phyloP scores from a whole-genome alignment of 2,329 filamentous ascomycete species.

The Phoma sp. region DNA sequence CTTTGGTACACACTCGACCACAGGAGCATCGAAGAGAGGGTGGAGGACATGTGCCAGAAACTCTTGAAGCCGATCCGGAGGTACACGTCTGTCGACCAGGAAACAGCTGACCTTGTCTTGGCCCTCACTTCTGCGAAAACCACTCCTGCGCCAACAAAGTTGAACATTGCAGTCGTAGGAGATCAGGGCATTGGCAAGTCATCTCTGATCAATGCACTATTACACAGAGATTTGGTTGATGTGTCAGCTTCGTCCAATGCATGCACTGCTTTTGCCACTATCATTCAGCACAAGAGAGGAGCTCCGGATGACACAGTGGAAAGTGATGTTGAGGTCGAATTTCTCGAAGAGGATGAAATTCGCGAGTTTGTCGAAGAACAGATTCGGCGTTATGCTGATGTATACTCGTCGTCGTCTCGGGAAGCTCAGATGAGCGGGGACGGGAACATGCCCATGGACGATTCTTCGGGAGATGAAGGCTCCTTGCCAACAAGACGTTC shows the following conservation, averaged over 20 bases:
- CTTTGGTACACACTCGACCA: slow-evolving; percentile 10
- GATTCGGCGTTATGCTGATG: slow-evolving; percentile 6
- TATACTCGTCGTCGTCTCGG: no score
- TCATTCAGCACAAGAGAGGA: slow-evolving; percentile 13
- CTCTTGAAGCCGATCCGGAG: background rate
- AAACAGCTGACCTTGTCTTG: background rate
- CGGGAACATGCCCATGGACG: no score
- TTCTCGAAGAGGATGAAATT: slow-evolving; percentile 6
- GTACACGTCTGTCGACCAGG: background rate
- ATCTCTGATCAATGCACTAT: slow-evolving; percentile 16
- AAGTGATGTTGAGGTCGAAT: slow-evolving; percentile 17
- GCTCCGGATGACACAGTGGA: slow-evolving; percentile 6
- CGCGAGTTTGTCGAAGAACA: slow-evolving; percentile 14
- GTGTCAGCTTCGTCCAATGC: slow-evolving; percentile 6
- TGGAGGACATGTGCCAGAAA: slow-evolving; percentile 4
- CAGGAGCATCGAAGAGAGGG: background rate
- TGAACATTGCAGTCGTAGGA: slow-evolving; percentile 18
- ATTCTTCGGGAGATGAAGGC: background rate
- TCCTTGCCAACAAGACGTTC: background rate
- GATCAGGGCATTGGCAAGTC: slow-evolving; percentile 24
- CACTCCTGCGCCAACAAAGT: background rate
- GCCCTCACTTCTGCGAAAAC: background rate
- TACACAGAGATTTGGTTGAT: slow-evolving; percentile 17
- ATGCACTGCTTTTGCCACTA: slow-evolving; percentile 19
- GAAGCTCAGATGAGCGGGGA: background rate